Evolutionary conservation across 441 rosid genomes (phyloP), one percentile per base, ranked within the genome.

Genomic region (Gossypium gossypioides): DNA sequence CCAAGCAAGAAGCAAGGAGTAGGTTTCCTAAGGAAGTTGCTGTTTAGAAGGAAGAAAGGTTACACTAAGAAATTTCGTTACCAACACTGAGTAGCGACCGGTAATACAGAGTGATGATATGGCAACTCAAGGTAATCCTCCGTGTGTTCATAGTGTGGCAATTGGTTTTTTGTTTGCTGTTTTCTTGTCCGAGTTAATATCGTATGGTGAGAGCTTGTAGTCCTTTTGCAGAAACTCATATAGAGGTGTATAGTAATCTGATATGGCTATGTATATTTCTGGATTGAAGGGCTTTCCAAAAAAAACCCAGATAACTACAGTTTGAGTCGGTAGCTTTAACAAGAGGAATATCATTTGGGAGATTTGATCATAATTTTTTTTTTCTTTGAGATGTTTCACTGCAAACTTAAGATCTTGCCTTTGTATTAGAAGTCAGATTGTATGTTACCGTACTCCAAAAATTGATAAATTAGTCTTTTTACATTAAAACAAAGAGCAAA

Each of bases 31-130:
- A 79, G 87, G 81, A 90, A 80, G 81, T 76, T 93, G 71, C 76
- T 94, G 71, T 81, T 86, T 80, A 83, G 97, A 81, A 89, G 80
- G 84, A 91, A 77, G 86, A 88, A 85, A 76, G 87, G 89, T 74
- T 70, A 76, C 68, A 78, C 72, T 84, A 87, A 82, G 83, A 87
- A 83, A 80, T 74, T 76, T 67, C 75, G 55, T 72, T 83, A 57
- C 81, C 75, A 16, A 82, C 57, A 69, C 64, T 74, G 72, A 77
- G 40, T 12, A 61, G 22, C 74, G 72, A 77, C 42, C 19, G 44
- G 2, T 10, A 19, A 42, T 22, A 5, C 66, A 25, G 19, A 54
- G n/a, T 42, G 27, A 48, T 58, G 3, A 12, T 9, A 54, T 50
- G 25, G 34, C 58, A 2, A 51, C 34, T 40, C 58, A 25, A 32